Evolutionary conservation across 2,329 filamentous ascomycete species (phyloP).

Genomic region (Fusarium longipes): DNA sequence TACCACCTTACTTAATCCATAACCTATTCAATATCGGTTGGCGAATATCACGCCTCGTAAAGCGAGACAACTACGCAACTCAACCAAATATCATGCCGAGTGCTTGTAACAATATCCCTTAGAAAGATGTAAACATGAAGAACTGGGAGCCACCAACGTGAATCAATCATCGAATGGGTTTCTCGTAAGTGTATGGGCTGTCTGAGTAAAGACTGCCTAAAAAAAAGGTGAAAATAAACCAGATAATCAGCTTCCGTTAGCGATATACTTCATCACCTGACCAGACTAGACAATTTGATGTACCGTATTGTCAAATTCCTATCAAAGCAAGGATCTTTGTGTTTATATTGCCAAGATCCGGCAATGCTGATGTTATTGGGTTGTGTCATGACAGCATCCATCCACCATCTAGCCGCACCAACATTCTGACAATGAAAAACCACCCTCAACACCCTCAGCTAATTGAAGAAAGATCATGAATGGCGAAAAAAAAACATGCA

Average conservation of each 20-base stretch:
- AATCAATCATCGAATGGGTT: no score
- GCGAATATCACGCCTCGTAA: no score
- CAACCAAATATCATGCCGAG: no score
- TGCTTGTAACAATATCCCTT: no score
- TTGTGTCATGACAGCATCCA: not conserved
- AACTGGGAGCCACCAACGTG: no score
- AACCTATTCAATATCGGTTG: no score
- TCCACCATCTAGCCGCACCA: not conserved
- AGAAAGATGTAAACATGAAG: no score
- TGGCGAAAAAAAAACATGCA: rapidly evolving
- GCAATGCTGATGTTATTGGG: not conserved
- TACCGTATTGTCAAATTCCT: rapidly evolving
- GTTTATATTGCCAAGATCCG: no score
- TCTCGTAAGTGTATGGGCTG: no score
- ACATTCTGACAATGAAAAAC: not conserved
- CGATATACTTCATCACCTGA: not conserved
- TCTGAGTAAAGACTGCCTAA: not conserved
- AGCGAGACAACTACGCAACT: no score
- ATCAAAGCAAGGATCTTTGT: not conserved
- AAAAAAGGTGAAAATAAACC: not conserved
- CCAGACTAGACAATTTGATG: not conserved
- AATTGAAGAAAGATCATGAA: not conserved
- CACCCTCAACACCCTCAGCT: not conserved
- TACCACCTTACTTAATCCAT: no score
- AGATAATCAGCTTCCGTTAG: no score